Conservation (phyloP, 1,284 basidiomycete species). For the Rhizopogon hawkerae region DNA sequence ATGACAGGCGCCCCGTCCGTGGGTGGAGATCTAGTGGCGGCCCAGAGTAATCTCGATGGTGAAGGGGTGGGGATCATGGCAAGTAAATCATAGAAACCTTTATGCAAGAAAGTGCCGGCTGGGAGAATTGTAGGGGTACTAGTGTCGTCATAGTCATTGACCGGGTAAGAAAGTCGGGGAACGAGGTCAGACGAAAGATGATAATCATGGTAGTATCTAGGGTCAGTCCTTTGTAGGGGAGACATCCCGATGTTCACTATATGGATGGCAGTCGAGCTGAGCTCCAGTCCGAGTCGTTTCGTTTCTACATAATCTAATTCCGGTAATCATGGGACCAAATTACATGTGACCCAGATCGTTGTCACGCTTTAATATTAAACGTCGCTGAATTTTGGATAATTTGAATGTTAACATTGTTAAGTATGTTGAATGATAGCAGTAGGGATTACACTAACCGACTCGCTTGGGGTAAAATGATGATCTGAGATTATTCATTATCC, state of each 20-base stretch:
- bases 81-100: conserved; percentile 82
- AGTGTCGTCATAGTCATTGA: conserved; percentile 34
- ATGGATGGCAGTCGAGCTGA: neutral
- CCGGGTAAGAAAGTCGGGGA: conserved; percentile 35
- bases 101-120: conserved; percentile 66
- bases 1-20: conserved; percentile 30
- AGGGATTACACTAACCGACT: no score
- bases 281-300: neutral
- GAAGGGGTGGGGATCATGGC: conserved; percentile 69
- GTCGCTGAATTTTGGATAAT: no score
- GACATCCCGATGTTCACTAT: conserved; percentile 1
- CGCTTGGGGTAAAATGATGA: no score
- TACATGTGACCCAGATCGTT: no score
- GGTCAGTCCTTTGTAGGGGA: conserved; percentile 4
- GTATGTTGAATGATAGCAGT: no score
- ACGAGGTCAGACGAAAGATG: conserved; percentile 23
- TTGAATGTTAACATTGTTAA: no score
- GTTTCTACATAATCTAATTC: neutral
- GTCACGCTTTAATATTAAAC: no score
- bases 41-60: conserved; percentile 56
- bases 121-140: conserved; percentile 39
- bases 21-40: conserved; percentile 18
- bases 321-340: neutral
- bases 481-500: no score
- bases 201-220: conserved; percentile 15